Base-by-base conservation (phyloP, 331 rosid genomes). In the Erythrophleum ivorense region DNA sequence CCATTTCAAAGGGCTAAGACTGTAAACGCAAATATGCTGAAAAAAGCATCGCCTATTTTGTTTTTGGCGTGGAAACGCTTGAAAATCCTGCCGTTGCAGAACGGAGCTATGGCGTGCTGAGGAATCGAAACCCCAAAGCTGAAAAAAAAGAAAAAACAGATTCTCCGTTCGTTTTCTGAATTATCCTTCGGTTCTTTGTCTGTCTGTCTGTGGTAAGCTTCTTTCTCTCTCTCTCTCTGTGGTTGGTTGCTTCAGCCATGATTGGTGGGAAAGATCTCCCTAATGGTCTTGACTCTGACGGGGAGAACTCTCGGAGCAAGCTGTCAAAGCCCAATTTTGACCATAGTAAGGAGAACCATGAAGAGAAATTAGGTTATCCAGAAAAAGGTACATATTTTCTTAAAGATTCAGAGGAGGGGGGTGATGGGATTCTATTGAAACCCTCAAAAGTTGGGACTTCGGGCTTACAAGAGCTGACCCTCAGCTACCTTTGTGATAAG, bases 401-500 rank as follows among this genome's bases (percentile, higher is more conserved):
- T 45, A 89, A 84, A 57, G 94, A 88, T 79, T 86, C 94, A 45
- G 81, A 55, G 38, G 62, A 84, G 88, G 87, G 83, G 83, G 84
- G 85, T 63, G 89, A 81, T 80, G 88, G 90, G 76, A 73, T 87
- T 78, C 86, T 62, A 29, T 74, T 89, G 18, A 91, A 83, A 58
- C 57, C 90, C 76, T 29, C 85, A 2, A 83, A 76, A 75, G 65
- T 59, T 43, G 89, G 88, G 9, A 78, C 78, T 79, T 87, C 89
- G 5, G 85, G 89, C 31, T 74, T 95, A 0, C 97, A 95, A 76
- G 99, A 96, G 83, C 84, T 96, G 48, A 96, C 99, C 71, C 85
- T 96, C 0, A 96, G 95, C 85, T 91, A 94, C 85, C 97, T 94
- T 9, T 96, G 99, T 79, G 97, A 90, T 0, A 90, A 84, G 60